Percentiles rank a stretch among this genome's conserved stretches.
These are phyloP conservation scores for Carex sylvatica DNA, from an alignment of 202 grass and related monocot genomes.

Conservation along the genomic window DNA sequence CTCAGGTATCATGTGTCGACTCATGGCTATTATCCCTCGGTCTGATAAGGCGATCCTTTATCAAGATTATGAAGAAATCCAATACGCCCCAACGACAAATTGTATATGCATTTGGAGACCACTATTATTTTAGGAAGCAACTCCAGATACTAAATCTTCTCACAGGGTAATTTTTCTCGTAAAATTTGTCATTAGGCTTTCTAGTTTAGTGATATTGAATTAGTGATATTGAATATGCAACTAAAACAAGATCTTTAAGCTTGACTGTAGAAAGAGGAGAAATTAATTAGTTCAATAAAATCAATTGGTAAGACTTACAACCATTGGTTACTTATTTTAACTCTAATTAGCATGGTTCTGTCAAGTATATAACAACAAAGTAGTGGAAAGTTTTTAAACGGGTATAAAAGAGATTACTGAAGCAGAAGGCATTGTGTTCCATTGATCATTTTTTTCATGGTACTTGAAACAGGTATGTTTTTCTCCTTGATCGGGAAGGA, in stretches of 20 bases:
- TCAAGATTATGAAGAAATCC: constrained; percentile 72
- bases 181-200: not conserved
- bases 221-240: not conserved
- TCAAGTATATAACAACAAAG: not conserved
- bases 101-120: constrained; percentile 72
- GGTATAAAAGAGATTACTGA: not conserved
- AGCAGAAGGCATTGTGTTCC: not conserved
- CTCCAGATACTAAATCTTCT: constrained; percentile 92
- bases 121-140: constrained; percentile 76
- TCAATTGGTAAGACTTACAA: not conserved
- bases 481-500: constrained; percentile 69
- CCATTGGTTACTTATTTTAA: not conserved
- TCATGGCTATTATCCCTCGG: constrained; percentile 36
- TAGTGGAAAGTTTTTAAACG: too few relatives aligned
- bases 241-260: not conserved
- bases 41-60: constrained; percentile 43
- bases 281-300: not conserved
- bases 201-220: not conserved
- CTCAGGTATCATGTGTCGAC: constrained; percentile 6
- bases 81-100: constrained; percentile 45
- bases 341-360: not conserved
- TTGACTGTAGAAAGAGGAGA: not conserved
- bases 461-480: constrained; percentile 63
- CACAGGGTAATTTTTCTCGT: constrained; percentile 55
- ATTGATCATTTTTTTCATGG: not conserved